These are phyloP conservation scores for Bauhinia variegata DNA, from an alignment of 306 rosid species.

Conservation along the genomic window DNA sequence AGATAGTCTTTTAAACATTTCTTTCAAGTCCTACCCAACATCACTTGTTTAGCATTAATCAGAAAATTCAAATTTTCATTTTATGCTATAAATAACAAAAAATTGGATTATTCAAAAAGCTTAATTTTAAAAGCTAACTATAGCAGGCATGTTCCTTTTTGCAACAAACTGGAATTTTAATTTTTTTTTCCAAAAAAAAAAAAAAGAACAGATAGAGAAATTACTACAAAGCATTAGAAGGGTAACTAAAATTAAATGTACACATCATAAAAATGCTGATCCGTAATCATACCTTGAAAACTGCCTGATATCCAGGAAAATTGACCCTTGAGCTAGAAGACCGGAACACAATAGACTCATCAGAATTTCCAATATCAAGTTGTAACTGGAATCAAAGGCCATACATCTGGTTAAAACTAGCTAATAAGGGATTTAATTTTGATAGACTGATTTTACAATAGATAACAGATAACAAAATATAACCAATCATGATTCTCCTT, in stretches of 20 bases:
- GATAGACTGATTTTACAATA: no score
- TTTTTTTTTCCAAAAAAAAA: slow-evolving; percentile 24
- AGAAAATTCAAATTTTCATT: not conserved
- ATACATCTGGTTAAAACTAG: slow-evolving; percentile 15
- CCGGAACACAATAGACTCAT: slow-evolving; percentile 64
- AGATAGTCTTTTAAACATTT: not conserved
- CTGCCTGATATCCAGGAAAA: slow-evolving; percentile 85
- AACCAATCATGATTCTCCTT: not conserved
- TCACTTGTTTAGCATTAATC: not conserved
- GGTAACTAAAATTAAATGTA: slow-evolving; percentile 30
- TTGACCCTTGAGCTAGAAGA: slow-evolving; percentile 71
- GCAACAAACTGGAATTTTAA: slow-evolving; percentile 22
- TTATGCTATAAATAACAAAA: no score
- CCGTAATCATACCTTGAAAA: slow-evolving; percentile 60
- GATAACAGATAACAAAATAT: not conserved
- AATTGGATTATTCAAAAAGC: not conserved
- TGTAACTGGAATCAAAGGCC: slow-evolving; percentile 62
- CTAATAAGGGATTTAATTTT: no score
- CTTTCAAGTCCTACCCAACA: slow-evolving; percentile 11
- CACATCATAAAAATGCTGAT: slow-evolving; percentile 18
- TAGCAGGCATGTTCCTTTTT: slow-evolving; percentile 5
- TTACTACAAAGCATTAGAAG: slow-evolving; percentile 11
- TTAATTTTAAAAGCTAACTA: slow-evolving; percentile 8
- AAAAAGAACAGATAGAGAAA: slow-evolving; percentile 17
- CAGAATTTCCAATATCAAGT: slow-evolving; percentile 72